phyloP scores from a whole-genome alignment of 2,329 filamentous ascomycete genomes.

The Orbilia oligospora region DNA sequence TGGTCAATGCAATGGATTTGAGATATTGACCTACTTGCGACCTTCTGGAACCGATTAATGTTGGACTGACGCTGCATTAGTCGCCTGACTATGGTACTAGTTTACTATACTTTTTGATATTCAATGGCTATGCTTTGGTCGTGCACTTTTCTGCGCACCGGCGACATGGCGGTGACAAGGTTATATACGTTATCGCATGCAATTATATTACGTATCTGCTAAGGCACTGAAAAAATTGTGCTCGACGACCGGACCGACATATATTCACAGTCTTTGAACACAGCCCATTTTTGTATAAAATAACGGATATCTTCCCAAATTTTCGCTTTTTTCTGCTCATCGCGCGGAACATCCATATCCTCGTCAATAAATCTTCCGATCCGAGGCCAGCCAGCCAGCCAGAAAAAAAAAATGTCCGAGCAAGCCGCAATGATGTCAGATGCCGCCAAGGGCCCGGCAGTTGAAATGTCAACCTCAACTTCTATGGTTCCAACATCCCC shows the following conservation, averaged over 20 bases:
- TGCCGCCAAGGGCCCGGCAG: constrained; percentile 14
- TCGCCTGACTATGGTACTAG: constrained; percentile 16
- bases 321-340: constrained; percentile 5
- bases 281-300: not conserved
- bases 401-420: constrained; percentile 30
- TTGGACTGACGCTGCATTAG: constrained; percentile 12
- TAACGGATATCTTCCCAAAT: constrained; percentile 14
- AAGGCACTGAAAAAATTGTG: constrained; percentile 19
- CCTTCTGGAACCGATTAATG: constrained; percentile 19
- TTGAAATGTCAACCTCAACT: not conserved
- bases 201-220: constrained; percentile 24
- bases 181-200: constrained; percentile 15
- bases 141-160: constrained; percentile 8
- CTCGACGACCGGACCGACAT: constrained; percentile 23
- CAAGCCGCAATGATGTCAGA: constrained; percentile 26
- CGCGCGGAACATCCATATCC: not conserved
- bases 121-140: not conserved
- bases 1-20: constrained; percentile 18
- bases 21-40: constrained; percentile 7
- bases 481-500: constrained; percentile 8
- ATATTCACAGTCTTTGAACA: constrained; percentile 2
- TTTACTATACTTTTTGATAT: not conserved
- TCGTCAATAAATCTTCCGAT: not conserved
- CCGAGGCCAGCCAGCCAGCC: too few relatives aligned
- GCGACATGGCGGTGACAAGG: constrained; percentile 7